A percentile compares a stretch with the other conserved stretches of the same genome.
Conservation (phyloP, 257 asterid species). For the Datura wrightii region DNA sequence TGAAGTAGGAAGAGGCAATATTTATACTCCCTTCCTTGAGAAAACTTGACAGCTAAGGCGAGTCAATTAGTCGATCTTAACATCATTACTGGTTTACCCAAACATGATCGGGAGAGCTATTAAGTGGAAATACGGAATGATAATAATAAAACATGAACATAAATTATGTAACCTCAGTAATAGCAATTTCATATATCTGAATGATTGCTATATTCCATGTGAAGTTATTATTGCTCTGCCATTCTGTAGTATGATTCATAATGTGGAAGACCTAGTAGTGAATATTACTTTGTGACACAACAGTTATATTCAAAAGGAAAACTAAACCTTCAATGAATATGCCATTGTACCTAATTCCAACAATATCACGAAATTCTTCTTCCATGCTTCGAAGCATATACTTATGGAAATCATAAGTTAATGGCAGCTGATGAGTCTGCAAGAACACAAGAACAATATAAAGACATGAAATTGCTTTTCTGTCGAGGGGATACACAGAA, state of each 20-base stretch:
- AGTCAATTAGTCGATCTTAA: neutral
- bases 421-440: constrained; percentile 91
- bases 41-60: neutral
- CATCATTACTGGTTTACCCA: neutral
- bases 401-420: constrained; percentile 86
- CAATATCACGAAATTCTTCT: constrained; percentile 94
- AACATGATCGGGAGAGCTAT: neutral
- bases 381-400: constrained; percentile 98
- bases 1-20: neutral
- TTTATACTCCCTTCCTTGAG: neutral
- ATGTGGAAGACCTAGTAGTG: neutral
- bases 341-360: constrained; percentile 79
- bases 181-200: neutral
- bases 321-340: constrained; percentile 22
- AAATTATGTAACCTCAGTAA: neutral
- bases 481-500: neutral
- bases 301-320: neutral
- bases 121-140: neutral
- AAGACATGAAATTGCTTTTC: neutral
- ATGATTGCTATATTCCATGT: neutral
- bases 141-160: neutral
- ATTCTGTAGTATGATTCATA: neutral
- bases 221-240: neutral
- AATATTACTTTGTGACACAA: neutral
- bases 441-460: constrained; percentile 33